These are phyloP conservation scores for Elaeis oleifera DNA, from an alignment of 202 grass and related monocot genomes.

Conservation along the genomic window DNA sequence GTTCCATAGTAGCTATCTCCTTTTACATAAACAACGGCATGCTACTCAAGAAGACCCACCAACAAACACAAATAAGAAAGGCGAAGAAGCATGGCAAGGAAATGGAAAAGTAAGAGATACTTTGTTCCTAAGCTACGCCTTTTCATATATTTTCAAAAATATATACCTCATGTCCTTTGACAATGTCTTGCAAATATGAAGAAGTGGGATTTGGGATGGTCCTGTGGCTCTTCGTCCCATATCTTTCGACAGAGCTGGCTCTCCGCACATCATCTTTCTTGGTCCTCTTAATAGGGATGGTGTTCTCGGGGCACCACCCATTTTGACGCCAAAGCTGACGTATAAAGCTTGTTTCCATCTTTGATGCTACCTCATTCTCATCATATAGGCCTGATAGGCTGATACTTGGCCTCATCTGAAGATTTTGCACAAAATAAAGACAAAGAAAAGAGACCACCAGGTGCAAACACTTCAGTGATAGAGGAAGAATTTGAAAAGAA, in stretches of 20 bases:
- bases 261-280: conserved; percentile 2
- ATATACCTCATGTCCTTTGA: conserved; percentile 4
- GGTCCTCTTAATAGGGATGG: conserved; percentile 8
- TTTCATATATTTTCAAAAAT: no score
- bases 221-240: conserved; percentile 7
- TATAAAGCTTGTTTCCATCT: no score
- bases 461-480: no score
- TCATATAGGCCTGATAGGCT: background rate
- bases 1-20: conserved; percentile 17
- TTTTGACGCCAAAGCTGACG: background rate
- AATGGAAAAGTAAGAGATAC: no score
- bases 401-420: background rate
- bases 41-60: background rate
- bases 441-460: no score
- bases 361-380: no score
- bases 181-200: background rate
- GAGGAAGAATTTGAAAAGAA: background rate
- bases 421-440: no score
- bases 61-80: no score
- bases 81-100: no score
- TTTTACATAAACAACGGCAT: conserved; percentile 10
- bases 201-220: background rate
- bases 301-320: conserved; percentile 8
- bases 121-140: no score
- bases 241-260: background rate